These are phyloP conservation scores for Neurospora sublineolata DNA, from an alignment of 495 filamentous ascomycete genomes.

Conservation along the genomic window DNA sequence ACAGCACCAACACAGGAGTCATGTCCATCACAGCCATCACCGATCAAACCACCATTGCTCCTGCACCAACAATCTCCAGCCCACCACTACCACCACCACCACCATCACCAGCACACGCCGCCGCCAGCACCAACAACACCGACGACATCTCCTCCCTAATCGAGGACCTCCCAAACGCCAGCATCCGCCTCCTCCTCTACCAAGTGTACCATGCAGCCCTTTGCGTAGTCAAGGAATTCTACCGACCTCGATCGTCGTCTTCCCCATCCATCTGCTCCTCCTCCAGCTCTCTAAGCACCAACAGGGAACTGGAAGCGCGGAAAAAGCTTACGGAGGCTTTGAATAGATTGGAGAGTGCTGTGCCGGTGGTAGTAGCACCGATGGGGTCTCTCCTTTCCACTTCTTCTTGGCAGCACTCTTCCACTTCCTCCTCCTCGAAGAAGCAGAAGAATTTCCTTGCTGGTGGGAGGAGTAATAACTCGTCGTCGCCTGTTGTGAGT, in stretches of 20 bases:
- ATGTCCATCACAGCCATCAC: neutral
- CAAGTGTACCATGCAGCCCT: slow-evolving; percentile 36
- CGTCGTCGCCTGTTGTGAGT: neutral
- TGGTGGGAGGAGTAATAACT: neutral
- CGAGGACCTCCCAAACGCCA: slow-evolving; percentile 24
- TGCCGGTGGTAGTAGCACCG: neutral
- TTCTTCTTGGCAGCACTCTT: neutral
- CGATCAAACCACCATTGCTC: neutral
- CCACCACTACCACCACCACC: neutral
- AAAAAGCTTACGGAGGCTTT: slow-evolving; percentile 30
- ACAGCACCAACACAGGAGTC: neutral
- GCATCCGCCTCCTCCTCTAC: slow-evolving; percentile 34
- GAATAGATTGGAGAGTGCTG: slow-evolving; percentile 3
- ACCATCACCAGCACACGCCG: neutral
- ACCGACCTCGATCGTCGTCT: slow-evolving; percentile 27
- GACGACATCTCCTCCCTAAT: slow-evolving; percentile 12
- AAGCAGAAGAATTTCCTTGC: neutral
- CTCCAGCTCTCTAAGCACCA: slow-evolving; percentile 17
- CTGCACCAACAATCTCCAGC: neutral
- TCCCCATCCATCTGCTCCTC: neutral
- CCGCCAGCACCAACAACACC: neutral
- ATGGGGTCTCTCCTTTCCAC: neutral
- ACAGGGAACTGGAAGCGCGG: slow-evolving; percentile 34
- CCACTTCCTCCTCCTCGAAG: neutral
- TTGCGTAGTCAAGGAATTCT: slow-evolving; percentile 36